Conservation (phyloP, 164 flowering plant species). For the Nymphaea thermarum region DNA sequence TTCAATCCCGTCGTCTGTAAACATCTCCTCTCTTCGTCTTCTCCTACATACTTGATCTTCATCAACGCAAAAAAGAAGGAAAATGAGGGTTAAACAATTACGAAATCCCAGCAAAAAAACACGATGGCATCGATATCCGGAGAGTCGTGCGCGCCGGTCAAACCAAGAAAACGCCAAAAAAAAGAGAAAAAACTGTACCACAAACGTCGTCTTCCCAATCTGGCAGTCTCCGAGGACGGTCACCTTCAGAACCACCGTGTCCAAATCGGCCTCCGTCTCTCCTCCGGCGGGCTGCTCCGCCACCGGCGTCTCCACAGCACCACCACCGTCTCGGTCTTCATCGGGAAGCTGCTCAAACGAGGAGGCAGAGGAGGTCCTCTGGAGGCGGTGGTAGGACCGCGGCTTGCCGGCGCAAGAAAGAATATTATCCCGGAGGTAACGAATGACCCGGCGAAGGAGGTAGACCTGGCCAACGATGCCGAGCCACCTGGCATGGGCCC, state of each 20-base stretch:
- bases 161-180: background rate
- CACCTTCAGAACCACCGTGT: conserved; percentile 71
- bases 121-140: too few species aligned
- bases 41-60: conserved; percentile 78
- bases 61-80: background rate
- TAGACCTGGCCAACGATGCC: conserved; percentile 22
- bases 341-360: conserved; percentile 3
- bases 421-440: conserved; percentile 47
- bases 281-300: conserved; percentile 1
- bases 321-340: background rate
- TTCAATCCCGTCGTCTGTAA: conserved; percentile 65
- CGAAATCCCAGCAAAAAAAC: too few species aligned
- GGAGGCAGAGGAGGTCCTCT: conserved; percentile 11
- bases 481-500: conserved; percentile 1
- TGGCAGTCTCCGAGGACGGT: conserved; percentile 86
- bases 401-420: conserved; percentile 42
- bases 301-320: background rate
- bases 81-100: background rate
- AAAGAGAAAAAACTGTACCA: conserved; percentile 26
- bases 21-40: conserved; percentile 42
- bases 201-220: conserved; percentile 85
- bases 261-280: conserved; percentile 46
- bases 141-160: too few species aligned
- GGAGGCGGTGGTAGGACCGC: conserved; percentile 31
- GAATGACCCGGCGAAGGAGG: conserved; percentile 33